Percentiles rank a stretch among this genome's conserved stretches.
These are phyloP conservation scores for Aspergillus sclerotiicarbonarius DNA, from an alignment of 495 filamentous ascomycete species.

Conservation along the genomic window DNA sequence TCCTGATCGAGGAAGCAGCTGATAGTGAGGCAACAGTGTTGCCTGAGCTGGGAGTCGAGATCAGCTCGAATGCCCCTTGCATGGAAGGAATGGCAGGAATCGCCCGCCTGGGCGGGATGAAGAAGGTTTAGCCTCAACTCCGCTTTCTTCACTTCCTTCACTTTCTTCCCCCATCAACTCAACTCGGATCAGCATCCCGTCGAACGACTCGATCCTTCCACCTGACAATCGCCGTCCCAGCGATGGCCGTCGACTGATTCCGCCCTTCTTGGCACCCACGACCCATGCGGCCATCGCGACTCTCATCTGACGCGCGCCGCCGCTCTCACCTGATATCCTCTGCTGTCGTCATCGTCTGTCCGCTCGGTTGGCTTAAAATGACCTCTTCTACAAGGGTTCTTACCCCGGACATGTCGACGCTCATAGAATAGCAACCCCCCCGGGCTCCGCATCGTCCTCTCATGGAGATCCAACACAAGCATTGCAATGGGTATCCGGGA, in stretches of 20 bases:
- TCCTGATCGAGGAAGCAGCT: too few relatives aligned
- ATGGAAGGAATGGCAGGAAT: too few relatives aligned
- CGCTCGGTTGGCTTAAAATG: not conserved
- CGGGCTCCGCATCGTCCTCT: not conserved
- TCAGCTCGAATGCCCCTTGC: too few relatives aligned
- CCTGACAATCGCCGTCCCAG: not conserved
- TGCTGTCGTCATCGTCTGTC: not conserved
- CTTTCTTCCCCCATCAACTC: not conserved
- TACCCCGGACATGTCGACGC: not conserved
- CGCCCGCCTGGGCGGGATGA: too few relatives aligned
- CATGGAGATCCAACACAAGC: not conserved
- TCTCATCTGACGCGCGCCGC: conserved; percentile 2
- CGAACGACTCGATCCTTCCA: not conserved
- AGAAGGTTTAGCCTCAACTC: too few relatives aligned
- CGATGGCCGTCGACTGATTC: conserved; percentile 1
- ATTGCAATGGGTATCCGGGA: conserved; percentile 5
- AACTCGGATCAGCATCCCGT: not conserved
- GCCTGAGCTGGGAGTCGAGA: too few relatives aligned
- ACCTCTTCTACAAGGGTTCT: not conserved
- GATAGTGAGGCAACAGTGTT: too few relatives aligned
- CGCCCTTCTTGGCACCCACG: conserved; percentile 3
- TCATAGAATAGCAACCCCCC: not conserved
- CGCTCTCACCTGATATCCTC: not conserved
- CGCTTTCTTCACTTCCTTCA: not conserved
- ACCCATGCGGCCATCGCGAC: conserved; percentile 3